phyloP scores from a whole-genome alignment of 352 stramenopile genomes.

The Pythium plurisporium region DNA sequence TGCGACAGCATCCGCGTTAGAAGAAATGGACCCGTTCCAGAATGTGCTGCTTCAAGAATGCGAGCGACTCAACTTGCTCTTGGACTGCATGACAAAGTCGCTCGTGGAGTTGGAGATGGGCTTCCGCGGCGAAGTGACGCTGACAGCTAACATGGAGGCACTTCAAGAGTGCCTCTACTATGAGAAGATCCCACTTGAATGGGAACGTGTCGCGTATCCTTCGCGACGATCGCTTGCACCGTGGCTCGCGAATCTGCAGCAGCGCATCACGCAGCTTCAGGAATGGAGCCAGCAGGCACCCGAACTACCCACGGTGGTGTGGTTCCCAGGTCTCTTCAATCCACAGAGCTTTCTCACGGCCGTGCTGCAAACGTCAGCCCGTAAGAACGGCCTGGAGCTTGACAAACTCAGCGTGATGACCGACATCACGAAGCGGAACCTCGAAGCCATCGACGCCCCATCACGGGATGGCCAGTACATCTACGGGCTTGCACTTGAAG shows the following conservation, averaged over 20 bases:
- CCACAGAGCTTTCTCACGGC: constrained; percentile 84
- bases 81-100: constrained; percentile 71
- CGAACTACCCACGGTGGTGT: constrained; percentile 79
- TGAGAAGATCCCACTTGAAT: constrained; percentile 65
- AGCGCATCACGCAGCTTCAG: constrained; percentile 80
- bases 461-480: constrained; percentile 90
- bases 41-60: constrained; percentile 90
- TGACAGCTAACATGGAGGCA: constrained; percentile 85
- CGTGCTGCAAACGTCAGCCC: constrained; percentile 67
- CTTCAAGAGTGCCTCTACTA: constrained; percentile 78
- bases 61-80: constrained; percentile 83
- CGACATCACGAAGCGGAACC: constrained; percentile 86
- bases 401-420: constrained; percentile 73
- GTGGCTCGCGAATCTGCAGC: constrained; percentile 85
- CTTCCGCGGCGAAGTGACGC: constrained; percentile 85
- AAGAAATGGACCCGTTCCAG: constrained; percentile 89
- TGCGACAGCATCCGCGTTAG: constrained; percentile 30
- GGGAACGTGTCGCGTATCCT: constrained; percentile 74
- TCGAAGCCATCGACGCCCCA: constrained; percentile 74
- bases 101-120: constrained; percentile 83
- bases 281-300: constrained; percentile 78
- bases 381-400: constrained; percentile 76
- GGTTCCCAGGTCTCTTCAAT: constrained; percentile 82
- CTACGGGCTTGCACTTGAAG: constrained; percentile 87
- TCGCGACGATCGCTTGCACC: constrained; percentile 70